Evolutionary conservation across 2,329 filamentous ascomycete genomes (phyloP), one percentile per base, ranked within the genome.

Genomic region (Rutstroemia sp.): DNA sequence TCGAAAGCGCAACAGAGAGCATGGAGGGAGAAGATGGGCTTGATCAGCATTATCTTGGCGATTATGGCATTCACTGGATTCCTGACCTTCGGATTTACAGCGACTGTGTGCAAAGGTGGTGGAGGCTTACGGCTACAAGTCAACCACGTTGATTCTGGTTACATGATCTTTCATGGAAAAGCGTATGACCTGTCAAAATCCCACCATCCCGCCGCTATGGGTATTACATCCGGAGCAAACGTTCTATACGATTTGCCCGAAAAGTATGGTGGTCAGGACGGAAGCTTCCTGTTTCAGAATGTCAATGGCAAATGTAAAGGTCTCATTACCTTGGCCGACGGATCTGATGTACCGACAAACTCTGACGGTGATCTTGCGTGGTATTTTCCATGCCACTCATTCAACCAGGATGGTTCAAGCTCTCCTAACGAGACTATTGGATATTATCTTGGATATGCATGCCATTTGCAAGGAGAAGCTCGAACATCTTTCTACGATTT

Each of bases 271-370:
- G 94, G 92, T n/a, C 81, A 88, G 71, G 95, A 99, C 69, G 92
- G 90, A 57, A 97, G 92, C 69, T 99, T 99, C 70, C 75, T 99
- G 68, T 99, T 99, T 74, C 94, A 99, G 71, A 95, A 97, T 63
- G 94, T 99, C 71, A 99, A 99, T 66, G 95, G 94, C 49, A 88
- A 88, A 61, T 99, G 94, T 80, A 99, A 97, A 74, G 88, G 81
- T 9, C 73, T 97, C 56, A 96, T 99, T 69, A 95, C 83, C 0
- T 72, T 79, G 7, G 82, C 87, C 1, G 69, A 79, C 1, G 77
- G 77, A 55, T 95, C 92, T 0, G 86, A 90, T 65, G 84, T 99
- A 8, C 90, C 92, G 1, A 88, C 87, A 5, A 86, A 95, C 69
- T 73, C 71, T 25, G 74, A 85, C 52, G 83, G 81, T 6, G 85